These are phyloP conservation scores for Tausonia pullulans DNA, from an alignment of 1,284 basidiomycete species.

Conservation along the genomic window DNA sequence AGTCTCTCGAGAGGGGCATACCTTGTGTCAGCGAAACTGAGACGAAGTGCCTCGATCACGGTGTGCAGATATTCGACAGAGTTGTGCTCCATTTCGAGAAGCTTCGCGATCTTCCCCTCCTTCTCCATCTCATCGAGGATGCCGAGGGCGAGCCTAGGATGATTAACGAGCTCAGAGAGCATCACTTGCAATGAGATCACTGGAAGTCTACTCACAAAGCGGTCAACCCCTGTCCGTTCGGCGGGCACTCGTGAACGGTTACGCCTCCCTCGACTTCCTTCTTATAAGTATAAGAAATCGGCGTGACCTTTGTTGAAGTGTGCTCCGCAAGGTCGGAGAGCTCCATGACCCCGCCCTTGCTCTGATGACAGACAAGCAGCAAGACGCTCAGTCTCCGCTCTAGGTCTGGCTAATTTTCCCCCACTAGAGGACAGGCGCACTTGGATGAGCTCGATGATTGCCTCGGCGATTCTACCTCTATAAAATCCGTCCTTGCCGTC, in stretches of 20 bases:
- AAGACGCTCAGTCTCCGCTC: not conserved
- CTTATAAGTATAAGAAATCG: slow-evolving; percentile 76
- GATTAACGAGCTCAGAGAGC: no score
- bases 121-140: slow-evolving; percentile 78
- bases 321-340: slow-evolving; percentile 76
- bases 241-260: slow-evolving; percentile 60
- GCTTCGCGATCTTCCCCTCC: slow-evolving; percentile 53
- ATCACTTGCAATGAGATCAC: no score
- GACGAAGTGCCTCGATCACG: slow-evolving; percentile 61
- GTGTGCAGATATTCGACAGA: slow-evolving; percentile 76
- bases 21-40: slow-evolving; percentile 26
- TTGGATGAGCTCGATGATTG: slow-evolving; percentile 69
- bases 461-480: slow-evolving; percentile 74
- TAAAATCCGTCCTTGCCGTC: slow-evolving; percentile 87
- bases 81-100: slow-evolving; percentile 75
- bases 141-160: slow-evolving; percentile 57
- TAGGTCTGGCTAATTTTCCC: not conserved
- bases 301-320: slow-evolving; percentile 65
- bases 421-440: not conserved
- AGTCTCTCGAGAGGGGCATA: not conserved
- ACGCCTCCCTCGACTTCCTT: slow-evolving; percentile 47
- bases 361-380: slow-evolving; percentile 30
- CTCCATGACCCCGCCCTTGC: slow-evolving; percentile 79
- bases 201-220: slow-evolving; percentile 42
- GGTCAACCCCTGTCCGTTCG: slow-evolving; percentile 92